These are phyloP conservation scores for Heracleum sosnowskyi DNA, from an alignment of 129 eudicot genomes.

Conservation along the genomic window DNA sequence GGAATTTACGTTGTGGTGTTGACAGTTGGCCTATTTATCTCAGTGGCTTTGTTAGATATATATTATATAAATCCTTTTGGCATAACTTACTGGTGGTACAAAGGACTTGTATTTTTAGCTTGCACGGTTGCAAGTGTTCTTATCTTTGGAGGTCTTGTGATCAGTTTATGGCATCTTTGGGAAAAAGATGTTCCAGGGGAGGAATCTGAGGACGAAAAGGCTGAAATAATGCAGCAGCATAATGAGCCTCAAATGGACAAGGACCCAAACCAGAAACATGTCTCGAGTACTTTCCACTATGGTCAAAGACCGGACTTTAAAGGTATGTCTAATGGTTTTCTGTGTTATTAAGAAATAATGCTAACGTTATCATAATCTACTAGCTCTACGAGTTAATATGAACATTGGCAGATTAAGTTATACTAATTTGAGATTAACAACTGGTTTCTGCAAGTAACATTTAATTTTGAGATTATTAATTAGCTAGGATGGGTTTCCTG, in stretches of 20 bases:
- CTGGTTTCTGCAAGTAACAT: too few relatives aligned
- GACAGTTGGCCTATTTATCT: conserved; percentile 52
- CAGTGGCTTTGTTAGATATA: conserved; percentile 31
- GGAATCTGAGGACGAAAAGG: conserved; percentile 11
- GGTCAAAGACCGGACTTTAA: conserved; percentile 78
- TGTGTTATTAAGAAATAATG: not conserved
- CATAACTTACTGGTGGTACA: conserved; percentile 62
- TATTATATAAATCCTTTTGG: conserved; percentile 54
- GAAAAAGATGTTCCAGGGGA: conserved; percentile 40
- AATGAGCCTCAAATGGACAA: conserved; percentile 20
- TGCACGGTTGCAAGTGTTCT: conserved; percentile 66
- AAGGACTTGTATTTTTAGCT: conserved; percentile 53
- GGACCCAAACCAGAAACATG: conserved; percentile 26
- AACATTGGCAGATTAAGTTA: not conserved
- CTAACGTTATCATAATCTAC: too few relatives aligned
- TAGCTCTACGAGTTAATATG: too few relatives aligned
- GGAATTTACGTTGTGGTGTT: conserved; percentile 54
- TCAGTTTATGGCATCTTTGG: conserved; percentile 80
- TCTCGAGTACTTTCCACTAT: conserved; percentile 31
- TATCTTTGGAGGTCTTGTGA: conserved; percentile 66
- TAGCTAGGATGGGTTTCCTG: not conserved
- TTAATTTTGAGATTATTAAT: not conserved
- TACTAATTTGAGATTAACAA: too few relatives aligned
- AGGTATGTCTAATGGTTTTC: conserved; percentile 33
- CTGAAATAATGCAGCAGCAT: conserved; percentile 17